These are phyloP conservation scores for Polychaeton citri DNA, from an alignment of 2,329 filamentous ascomycete species.

Conservation along the genomic window DNA sequence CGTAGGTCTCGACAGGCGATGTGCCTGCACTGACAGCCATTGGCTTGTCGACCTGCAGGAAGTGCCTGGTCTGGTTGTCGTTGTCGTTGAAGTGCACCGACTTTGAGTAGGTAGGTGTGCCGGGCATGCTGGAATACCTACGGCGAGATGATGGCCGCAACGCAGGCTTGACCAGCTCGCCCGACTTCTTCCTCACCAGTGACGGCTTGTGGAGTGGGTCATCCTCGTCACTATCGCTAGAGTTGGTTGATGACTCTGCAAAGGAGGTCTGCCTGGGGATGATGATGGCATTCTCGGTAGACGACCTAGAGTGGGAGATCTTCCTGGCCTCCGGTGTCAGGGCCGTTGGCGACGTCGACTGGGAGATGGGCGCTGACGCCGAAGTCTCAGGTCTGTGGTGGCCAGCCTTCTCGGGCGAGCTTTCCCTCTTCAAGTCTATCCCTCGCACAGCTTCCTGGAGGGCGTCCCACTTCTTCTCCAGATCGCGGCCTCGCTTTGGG, in stretches of 20 bases:
- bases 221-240: constrained; percentile 36
- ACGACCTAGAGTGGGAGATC: constrained; percentile 48
- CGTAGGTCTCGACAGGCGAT: constrained; percentile 78
- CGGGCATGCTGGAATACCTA: constrained; percentile 90
- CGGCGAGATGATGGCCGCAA: constrained; percentile 66
- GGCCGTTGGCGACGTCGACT: constrained; percentile 23
- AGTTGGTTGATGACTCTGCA: constrained; percentile 30
- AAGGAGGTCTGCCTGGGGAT: constrained; percentile 29
- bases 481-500: constrained; percentile 22
- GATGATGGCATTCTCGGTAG: constrained; percentile 42
- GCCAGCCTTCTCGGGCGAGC: constrained; percentile 38
- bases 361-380: constrained; percentile 21
- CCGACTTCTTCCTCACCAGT: constrained; percentile 96
- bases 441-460: constrained; percentile 72
- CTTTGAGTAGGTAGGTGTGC: constrained; percentile 89
- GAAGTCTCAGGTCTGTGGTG: constrained; percentile 7
- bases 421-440: constrained; percentile 53
- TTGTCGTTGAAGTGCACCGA: constrained; percentile 98
- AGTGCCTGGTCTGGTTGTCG: constrained; percentile 90
- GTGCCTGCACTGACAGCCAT: constrained; percentile 92
- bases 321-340: constrained; percentile 44
- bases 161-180: constrained; percentile 86
- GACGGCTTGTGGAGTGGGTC: constrained; percentile 49
- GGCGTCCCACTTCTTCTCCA: constrained; percentile 42
- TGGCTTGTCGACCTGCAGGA: constrained; percentile 83